Base-by-base conservation (phyloP, 495 filamentous ascomycete genomes). In the Aspergillus homomorphus region DNA sequence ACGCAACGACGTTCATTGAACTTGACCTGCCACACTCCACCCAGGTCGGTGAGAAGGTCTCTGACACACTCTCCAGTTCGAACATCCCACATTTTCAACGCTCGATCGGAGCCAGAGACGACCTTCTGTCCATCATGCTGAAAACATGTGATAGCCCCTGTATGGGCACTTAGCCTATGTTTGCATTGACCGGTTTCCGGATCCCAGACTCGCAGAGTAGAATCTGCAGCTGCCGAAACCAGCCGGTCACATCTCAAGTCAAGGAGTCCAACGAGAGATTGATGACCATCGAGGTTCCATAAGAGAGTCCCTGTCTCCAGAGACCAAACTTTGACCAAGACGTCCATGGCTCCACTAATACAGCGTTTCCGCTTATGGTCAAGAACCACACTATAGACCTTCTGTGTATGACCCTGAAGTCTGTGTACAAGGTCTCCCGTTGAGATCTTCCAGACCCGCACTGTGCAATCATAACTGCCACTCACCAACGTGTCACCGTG, bases 321-420 rank as follows among this genome's bases (percentile, higher is more conserved):
- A 18, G 92, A 96, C 94, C 94, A 99, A 23, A 99, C 91, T 75
- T 98, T 98, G 62, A 99, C 93, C 63, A 90, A 79, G 66, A 94
- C 96, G 62, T 99, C 94, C 94, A 99, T 99, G 14, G 92, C 96
- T 42, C 94, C 94, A 66, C 91, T 96, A 68, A 99, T 98, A 73
- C 94, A 99, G 45, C 91, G 88, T 60, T 93, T 96, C 54, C 94
- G 87, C 64, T 89, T 87, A 61, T 90, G 88, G 68, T 99, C 94
- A 41, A 98, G 76, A 20, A 99, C 95, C 21, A 99, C 94, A 59
- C 92, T 97, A 61, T 99, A 99, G 2, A 99, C 94, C 70, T 99
- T 99, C 69, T 92, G 85, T 5, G 82, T 81, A 68, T 99, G 94
- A 2, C 94, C 95, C 56, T 87, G 82, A 8, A 99, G 77, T n/a